Evolutionary conservation across 176 grass and related monocot species (phyloP).

Genomic region (Tuctoria greenei): DNA sequence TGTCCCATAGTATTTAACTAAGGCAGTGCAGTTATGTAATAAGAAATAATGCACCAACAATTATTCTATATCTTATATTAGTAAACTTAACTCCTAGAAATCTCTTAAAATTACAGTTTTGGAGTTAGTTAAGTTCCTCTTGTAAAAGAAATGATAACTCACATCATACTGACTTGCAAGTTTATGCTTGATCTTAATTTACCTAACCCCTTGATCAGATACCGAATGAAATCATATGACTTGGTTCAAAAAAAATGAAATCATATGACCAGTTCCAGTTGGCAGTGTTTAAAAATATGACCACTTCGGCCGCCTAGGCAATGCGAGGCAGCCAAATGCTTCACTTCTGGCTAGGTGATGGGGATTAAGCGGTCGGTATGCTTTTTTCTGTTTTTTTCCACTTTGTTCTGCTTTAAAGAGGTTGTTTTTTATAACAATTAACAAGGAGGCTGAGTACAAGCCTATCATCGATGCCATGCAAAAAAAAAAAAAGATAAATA

Average conservation of each 20-base stretch:
- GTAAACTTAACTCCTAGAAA: not conserved
- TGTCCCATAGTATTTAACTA: slow-evolving; percentile 11
- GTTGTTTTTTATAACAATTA: too few relatives aligned
- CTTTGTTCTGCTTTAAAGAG: too few relatives aligned
- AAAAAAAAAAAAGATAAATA: too few relatives aligned
- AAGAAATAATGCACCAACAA: not conserved
- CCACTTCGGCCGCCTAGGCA: too few relatives aligned
- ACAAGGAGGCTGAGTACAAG: too few relatives aligned
- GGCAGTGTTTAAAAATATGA: too few relatives aligned
- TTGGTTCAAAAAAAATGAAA: too few relatives aligned
- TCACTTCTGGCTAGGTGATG: too few relatives aligned
- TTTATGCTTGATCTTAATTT: not conserved
- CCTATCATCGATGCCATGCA: too few relatives aligned
- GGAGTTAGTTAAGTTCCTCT: not conserved
- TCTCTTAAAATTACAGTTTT: not conserved
- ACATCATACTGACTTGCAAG: slow-evolving; percentile 2
- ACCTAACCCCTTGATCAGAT: not conserved
- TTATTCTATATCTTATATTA: not conserved
- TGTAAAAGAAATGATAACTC: not conserved
- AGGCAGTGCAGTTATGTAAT: not conserved
- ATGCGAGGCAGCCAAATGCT: too few relatives aligned
- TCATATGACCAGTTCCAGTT: not conserved
- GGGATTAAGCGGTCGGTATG: too few relatives aligned
- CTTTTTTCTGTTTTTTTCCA: too few relatives aligned
- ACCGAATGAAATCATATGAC: slow-evolving; percentile 9